Conservation (phyloP, 2,329 filamentous ascomycete species). For the Colletotrichum cereale region DNA sequence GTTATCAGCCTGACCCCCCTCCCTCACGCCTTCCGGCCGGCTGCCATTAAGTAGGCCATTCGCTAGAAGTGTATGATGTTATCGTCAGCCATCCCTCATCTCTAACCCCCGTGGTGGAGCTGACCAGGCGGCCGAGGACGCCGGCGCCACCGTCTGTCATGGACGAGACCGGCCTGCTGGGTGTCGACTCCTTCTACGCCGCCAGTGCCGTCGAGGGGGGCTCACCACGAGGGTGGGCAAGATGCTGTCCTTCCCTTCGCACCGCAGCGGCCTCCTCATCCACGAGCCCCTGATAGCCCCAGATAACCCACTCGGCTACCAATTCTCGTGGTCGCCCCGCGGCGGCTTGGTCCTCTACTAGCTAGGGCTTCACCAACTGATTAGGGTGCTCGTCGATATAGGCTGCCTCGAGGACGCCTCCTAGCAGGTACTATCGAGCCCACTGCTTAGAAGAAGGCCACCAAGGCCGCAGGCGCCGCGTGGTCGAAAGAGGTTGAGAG, state of each 20-base stretch:
- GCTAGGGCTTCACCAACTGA: slow-evolving; percentile 90
- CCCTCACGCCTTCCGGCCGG: neutral
- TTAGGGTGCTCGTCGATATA: slow-evolving; percentile 88
- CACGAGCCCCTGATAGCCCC: slow-evolving; percentile 76
- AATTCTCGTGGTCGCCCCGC: slow-evolving; percentile 85
- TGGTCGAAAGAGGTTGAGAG: slow-evolving; percentile 68
- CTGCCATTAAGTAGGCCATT: slow-evolving; percentile 68
- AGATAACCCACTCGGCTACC: slow-evolving; percentile 93
- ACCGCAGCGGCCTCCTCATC: slow-evolving; percentile 84
- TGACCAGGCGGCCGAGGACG: slow-evolving; percentile 87
- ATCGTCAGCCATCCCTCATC: slow-evolving; percentile 94
- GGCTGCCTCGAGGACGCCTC: slow-evolving; percentile 85
- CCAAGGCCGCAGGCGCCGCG: slow-evolving; percentile 78
- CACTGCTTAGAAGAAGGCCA: slow-evolving; percentile 87
- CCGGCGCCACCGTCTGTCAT: slow-evolving; percentile 90
- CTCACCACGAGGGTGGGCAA: slow-evolving; percentile 92
- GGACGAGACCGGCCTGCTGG: slow-evolving; percentile 87
- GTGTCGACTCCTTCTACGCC: slow-evolving; percentile 80
- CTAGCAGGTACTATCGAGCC: slow-evolving; percentile 74
- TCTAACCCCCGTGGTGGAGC: slow-evolving; percentile 91
- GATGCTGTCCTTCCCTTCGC: slow-evolving; percentile 84
- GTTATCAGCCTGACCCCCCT: neutral
- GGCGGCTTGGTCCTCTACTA: slow-evolving; percentile 91
- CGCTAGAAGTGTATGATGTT: slow-evolving; percentile 95
- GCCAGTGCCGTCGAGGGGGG: slow-evolving; percentile 88